These are phyloP conservation scores for Malania oleifera DNA, from an alignment of 164 flowering plant species.

Conservation along the genomic window DNA sequence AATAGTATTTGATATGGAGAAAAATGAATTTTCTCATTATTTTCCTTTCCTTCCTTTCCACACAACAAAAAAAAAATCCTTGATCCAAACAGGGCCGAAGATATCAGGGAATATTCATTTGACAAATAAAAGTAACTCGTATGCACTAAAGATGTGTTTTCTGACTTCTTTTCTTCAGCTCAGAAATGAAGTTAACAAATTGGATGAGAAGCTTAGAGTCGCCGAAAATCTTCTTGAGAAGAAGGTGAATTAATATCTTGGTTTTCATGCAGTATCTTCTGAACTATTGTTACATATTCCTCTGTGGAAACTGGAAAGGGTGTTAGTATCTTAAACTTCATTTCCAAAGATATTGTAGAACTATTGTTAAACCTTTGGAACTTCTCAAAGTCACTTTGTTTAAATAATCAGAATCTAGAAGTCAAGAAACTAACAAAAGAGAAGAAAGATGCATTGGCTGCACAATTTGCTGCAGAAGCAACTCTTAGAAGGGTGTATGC, in stretches of 20 bases:
- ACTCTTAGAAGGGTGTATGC: constrained; percentile 81
- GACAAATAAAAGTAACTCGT: too few species aligned
- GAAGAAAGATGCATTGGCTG: constrained; percentile 84
- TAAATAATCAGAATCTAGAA: constrained; percentile 65
- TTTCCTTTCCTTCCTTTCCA: too few species aligned
- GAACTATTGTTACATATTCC: too few species aligned
- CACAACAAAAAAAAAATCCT: too few species aligned
- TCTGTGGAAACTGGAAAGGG: too few species aligned
- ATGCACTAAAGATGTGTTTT: constrained; percentile 9
- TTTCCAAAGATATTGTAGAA: neutral
- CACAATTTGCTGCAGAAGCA: constrained; percentile 90
- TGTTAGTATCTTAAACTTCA: too few species aligned
- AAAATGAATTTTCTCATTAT: too few species aligned
- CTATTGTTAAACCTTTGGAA: neutral
- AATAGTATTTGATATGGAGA: too few species aligned
- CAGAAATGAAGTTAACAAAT: constrained; percentile 35
- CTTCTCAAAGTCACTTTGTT: constrained; percentile 1
- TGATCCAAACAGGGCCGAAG: too few species aligned
- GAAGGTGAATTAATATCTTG: constrained; percentile 42
- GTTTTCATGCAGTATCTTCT: too few species aligned
- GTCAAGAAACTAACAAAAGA: constrained; percentile 56
- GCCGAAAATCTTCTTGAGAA: constrained; percentile 55
- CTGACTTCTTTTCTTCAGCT: constrained; percentile 37
- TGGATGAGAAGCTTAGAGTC: constrained; percentile 56
- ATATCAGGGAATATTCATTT: too few species aligned